Conservation (phyloP, 768 basidiomycete species). For the Suillus americanus region DNA sequence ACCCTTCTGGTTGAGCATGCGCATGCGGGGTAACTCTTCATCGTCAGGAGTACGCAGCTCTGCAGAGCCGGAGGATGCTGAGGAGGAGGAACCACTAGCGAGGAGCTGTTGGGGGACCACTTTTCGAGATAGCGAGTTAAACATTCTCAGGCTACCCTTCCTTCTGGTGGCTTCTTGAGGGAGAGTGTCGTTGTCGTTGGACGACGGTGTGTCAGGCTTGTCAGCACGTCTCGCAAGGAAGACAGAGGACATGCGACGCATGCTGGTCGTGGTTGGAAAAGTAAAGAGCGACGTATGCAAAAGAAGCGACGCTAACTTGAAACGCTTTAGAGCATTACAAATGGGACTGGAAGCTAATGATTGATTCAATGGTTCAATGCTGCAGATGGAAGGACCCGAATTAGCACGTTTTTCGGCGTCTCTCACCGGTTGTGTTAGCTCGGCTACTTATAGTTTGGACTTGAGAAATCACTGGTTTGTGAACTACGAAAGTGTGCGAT, state of each 20-base stretch:
- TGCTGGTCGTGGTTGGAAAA: slow-evolving; percentile 30
- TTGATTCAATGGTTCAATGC: slow-evolving; percentile 3
- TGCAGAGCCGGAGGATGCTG: slow-evolving; percentile 56
- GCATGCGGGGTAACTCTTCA: slow-evolving; percentile 37
- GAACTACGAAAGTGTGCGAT: neutral
- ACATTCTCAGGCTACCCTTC: slow-evolving; percentile 13
- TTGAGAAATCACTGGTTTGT: neutral
- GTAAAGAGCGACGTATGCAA: slow-evolving; percentile 18
- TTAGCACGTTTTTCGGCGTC: slow-evolving; percentile 9
- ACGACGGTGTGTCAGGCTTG: slow-evolving; percentile 23
- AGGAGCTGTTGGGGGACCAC: slow-evolving; percentile 23
- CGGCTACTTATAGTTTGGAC: slow-evolving; percentile 2
- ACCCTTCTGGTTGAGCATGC: slow-evolving; percentile 37
- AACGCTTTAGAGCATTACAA: slow-evolving; percentile 35
- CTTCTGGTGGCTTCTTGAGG: slow-evolving; percentile 21
- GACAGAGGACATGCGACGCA: slow-evolving; percentile 68
- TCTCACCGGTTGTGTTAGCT: slow-evolving; percentile 1
- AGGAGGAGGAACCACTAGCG: slow-evolving; percentile 51
- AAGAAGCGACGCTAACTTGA: slow-evolving; percentile 9
- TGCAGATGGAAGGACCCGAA: slow-evolving; percentile 5
- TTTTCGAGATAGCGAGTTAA: slow-evolving; percentile 31
- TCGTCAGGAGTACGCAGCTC: slow-evolving; percentile 62
- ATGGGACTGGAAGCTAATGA: slow-evolving; percentile 24
- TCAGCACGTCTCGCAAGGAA: slow-evolving; percentile 41
- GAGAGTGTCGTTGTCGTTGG: slow-evolving; percentile 14